Conservation (phyloP, 2,329 filamentous ascomycete species). For the Neoscytalidium dimidiatum region DNA sequence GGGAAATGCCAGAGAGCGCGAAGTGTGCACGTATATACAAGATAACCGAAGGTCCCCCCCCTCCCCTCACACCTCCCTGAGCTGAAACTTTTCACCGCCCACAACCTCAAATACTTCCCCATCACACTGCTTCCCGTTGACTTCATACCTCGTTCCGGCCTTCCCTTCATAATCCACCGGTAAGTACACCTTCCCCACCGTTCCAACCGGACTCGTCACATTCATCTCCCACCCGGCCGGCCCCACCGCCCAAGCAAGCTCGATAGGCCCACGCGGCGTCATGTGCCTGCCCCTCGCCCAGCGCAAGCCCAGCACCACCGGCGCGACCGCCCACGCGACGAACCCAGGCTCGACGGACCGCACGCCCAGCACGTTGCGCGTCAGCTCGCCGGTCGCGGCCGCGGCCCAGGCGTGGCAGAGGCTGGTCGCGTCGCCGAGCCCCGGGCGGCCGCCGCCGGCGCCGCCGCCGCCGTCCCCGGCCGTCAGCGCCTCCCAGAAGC, state of each 20-base stretch:
- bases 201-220: background rate
- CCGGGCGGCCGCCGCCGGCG: slow-evolving; percentile 25
- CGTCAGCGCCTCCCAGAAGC: slow-evolving; percentile 35
- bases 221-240: background rate
- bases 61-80: background rate
- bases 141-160: background rate
- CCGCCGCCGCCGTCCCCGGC: no score
- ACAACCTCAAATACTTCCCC: background rate
- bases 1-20: no score
- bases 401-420: slow-evolving; percentile 39
- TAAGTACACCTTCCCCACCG: background rate
- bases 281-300: background rate
- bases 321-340: background rate
- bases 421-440: slow-evolving; percentile 30
- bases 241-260: background rate
- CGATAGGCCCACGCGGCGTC: background rate
- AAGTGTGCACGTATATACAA: background rate
- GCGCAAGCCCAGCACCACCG: background rate
- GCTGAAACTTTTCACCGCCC: background rate
- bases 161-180: background rate
- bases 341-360: background rate
- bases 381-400: slow-evolving; percentile 37
- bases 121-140: background rate
- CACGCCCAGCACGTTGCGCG: slow-evolving; percentile 30
- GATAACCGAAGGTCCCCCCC: background rate